Base-by-base conservation (phyloP, 495 filamentous ascomycete species). In the Wilcoxina mikolae region DNA sequence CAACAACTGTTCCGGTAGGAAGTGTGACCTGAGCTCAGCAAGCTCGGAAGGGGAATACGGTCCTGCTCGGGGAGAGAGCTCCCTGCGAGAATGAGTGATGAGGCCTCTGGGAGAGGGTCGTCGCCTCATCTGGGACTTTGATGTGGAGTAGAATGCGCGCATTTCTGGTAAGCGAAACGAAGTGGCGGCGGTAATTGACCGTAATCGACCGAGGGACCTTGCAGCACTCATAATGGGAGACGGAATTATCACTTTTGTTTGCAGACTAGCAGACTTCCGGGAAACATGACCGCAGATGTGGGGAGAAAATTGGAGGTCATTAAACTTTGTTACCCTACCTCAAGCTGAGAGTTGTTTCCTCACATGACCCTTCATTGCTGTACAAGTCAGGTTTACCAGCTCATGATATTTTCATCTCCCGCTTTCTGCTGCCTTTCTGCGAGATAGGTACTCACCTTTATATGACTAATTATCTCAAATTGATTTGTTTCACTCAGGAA, bases 1-100 rank as follows among this genome's bases (percentile, higher is more conserved):
- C n/a, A 72, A 73, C 55, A 95, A 72, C 69, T 98, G 91, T 56
- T 80, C 76, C 12, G 81, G 75, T 4, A 84, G 83, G 73, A 94
- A 96, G 54, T 74, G 71, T 58, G 78, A 71, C 27, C 66, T 59
- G 33, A 96, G 74, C 15, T 68, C 59, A 15, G 71, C 74, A 60
- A 81, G 76, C 65, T 95, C 83, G 38, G 79, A 75, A 43, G 72
- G 67, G 2, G 80, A 80, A 71, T 93, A 95, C 3, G 72, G 63
- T 56, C 31, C 64, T 50, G 53, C 61, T 59, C 18, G 61, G 54
- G 56, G 59, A 65, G 48, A 58, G 63, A 54, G 18, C 26, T 29
- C n/a, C 5, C 20, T 23, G 65, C 18, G 17, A 35, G 7, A 27
- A 47, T 5, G 45, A n/a, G 25, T 22, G 17, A 22, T 43, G 24